phyloP scores from a whole-genome alignment of 2,329 filamentous ascomycete genomes.

The Neopestalotiopsis sp. region DNA sequence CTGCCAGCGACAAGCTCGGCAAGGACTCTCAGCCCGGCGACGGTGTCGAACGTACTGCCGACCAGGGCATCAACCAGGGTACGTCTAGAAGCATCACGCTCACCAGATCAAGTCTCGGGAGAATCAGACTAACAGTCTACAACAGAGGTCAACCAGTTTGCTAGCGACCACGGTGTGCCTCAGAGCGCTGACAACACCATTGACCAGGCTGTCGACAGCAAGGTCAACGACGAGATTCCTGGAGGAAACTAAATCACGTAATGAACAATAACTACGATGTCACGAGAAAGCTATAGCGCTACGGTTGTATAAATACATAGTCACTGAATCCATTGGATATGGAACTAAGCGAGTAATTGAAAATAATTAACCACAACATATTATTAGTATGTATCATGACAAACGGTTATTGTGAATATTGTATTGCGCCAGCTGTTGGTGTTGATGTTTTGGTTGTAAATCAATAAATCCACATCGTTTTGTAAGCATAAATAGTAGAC shows the following conservation, averaged over 20 bases:
- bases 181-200: slow-evolving; percentile 21
- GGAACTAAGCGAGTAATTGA: no score
- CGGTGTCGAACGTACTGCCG: slow-evolving; percentile 24
- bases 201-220: slow-evolving; percentile 23
- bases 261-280: background rate
- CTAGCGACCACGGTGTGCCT: slow-evolving; percentile 24
- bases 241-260: slow-evolving; percentile 24
- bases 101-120: background rate
- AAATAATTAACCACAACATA: no score
- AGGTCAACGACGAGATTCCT: slow-evolving; percentile 29
- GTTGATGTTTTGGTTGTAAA: no score
- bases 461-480: no score
- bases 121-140: background rate
- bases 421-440: no score
- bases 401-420: no score
- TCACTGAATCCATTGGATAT: background rate
- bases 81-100: background rate
- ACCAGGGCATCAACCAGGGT: slow-evolving; percentile 26
- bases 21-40: slow-evolving; percentile 28
- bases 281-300: background rate
- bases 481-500: no score
- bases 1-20: slow-evolving; percentile 21
- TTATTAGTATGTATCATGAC: no score
- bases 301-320: background rate
- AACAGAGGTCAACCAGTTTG: slow-evolving; percentile 25